Percentiles rank a stretch among this genome's conserved stretches.
Evolutionary conservation across 2,329 filamentous ascomycete genomes (phyloP).

Genomic region (Aspergillus ochraceus): DNA sequence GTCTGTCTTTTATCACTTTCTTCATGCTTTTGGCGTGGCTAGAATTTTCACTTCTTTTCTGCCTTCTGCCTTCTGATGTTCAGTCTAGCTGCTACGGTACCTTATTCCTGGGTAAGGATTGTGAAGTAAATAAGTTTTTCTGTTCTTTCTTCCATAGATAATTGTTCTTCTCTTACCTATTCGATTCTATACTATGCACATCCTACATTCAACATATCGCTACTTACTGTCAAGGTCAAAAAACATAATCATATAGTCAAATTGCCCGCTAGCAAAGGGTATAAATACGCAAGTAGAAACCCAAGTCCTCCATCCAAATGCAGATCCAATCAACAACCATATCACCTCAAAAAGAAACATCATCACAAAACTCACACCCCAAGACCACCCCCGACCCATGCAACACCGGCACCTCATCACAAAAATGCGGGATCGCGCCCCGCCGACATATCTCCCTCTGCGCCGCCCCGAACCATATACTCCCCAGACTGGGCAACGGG

Average conservation of each 20-base stretch:
- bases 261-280: neutral
- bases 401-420: constrained; percentile 21
- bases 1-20: constrained; percentile 10
- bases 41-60: constrained; percentile 23
- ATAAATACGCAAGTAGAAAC: neutral
- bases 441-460: constrained; percentile 20
- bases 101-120: constrained; percentile 4
- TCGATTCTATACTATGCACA: neutral
- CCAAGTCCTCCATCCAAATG: too few relatives aligned
- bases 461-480: constrained; percentile 28
- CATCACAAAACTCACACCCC: constrained; percentile 22
- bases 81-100: neutral
- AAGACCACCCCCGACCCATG: constrained; percentile 20
- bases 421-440: constrained; percentile 22
- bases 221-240: too few relatives aligned
- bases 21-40: constrained; percentile 18
- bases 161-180: neutral
- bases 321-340: neutral
- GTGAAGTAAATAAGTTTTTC: neutral
- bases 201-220: neutral
- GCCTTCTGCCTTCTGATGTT: neutral
- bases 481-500: constrained; percentile 8
- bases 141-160: neutral
- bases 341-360: neutral
- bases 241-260: neutral